phyloP scores from a whole-genome alignment of 495 filamentous ascomycete species.

The Mycothermus thermophilus region DNA sequence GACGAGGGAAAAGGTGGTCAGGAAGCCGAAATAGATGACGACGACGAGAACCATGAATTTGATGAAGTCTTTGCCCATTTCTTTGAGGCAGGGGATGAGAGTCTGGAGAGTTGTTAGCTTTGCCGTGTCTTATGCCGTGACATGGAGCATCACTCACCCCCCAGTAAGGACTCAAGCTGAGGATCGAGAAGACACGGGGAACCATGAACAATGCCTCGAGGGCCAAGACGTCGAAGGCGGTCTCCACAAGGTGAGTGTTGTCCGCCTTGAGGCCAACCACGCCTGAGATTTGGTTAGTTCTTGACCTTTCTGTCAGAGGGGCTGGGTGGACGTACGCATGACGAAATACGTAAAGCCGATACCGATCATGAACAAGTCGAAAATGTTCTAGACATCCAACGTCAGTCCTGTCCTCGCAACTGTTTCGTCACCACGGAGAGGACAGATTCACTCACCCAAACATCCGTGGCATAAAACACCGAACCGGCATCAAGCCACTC shows the following conservation, averaged over 20 bases:
- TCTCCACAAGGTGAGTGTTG: constrained; percentile 50
- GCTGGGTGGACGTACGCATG: constrained; percentile 41
- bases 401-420: too few species aligned
- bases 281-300: constrained; percentile 29
- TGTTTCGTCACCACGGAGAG: too few species aligned
- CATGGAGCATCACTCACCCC: constrained; percentile 29
- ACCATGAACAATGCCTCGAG: constrained; percentile 85
- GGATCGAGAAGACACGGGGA: constrained; percentile 75
- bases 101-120: constrained; percentile 11
- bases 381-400: constrained; percentile 46
- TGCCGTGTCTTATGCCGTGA: not conserved
- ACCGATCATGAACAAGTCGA: constrained; percentile 77
- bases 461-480: constrained; percentile 72
- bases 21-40: constrained; percentile 72
- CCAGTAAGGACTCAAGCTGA: constrained; percentile 85
- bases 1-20: constrained; percentile 83
- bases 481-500: constrained; percentile 73
- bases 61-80: constrained; percentile 88
- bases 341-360: constrained; percentile 63
- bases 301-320: not conserved
- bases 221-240: constrained; percentile 76
- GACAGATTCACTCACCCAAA: constrained; percentile 41
- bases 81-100: constrained; percentile 71
- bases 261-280: constrained; percentile 55
- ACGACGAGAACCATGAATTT: constrained; percentile 82